Percentiles rank a stretch among this genome's conserved stretches.
Evolutionary conservation across 768 basidiomycete species (phyloP).

Genomic region (Kwoniella mangroviensis): DNA sequence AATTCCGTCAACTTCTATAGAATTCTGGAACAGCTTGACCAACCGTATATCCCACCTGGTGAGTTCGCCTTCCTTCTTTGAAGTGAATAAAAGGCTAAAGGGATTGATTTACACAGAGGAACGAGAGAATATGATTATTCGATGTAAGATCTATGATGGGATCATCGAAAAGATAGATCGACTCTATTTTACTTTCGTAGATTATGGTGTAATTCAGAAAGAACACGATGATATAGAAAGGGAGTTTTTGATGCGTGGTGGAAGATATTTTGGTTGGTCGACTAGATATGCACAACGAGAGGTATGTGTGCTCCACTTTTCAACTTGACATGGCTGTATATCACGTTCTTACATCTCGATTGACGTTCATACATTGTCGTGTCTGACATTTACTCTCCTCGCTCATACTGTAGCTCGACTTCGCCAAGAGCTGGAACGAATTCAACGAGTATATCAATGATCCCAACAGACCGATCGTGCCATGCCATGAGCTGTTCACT

Average conservation of each 20-base stretch:
- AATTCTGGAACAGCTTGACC: neutral
- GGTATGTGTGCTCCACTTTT: too few relatives aligned
- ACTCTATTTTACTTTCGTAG: neutral
- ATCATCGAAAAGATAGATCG: slow-evolving; percentile 9
- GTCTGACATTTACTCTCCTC: neutral
- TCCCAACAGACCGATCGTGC: neutral
- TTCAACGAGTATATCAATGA: neutral
- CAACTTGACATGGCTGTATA: too few relatives aligned
- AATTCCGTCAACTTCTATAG: slow-evolving; percentile 2
- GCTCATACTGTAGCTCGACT: neutral
- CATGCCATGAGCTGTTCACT: neutral
- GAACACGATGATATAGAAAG: slow-evolving; percentile 1
- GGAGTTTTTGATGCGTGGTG: neutral
- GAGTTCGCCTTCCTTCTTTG: neutral
- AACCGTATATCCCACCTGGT: neutral
- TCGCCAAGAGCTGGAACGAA: slow-evolving; percentile 4
- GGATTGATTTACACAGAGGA: neutral
- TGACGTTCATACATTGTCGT: neutral
- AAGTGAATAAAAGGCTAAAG: neutral
- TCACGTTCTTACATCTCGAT: neutral
- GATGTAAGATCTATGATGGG: slow-evolving; percentile 10
- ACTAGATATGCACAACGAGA: neutral
- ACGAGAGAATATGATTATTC: neutral
- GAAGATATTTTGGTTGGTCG: neutral
- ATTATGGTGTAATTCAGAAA: neutral